phyloP scores from a whole-genome alignment of 2,329 filamentous ascomycete species.

The Aspergillus caelatus region DNA sequence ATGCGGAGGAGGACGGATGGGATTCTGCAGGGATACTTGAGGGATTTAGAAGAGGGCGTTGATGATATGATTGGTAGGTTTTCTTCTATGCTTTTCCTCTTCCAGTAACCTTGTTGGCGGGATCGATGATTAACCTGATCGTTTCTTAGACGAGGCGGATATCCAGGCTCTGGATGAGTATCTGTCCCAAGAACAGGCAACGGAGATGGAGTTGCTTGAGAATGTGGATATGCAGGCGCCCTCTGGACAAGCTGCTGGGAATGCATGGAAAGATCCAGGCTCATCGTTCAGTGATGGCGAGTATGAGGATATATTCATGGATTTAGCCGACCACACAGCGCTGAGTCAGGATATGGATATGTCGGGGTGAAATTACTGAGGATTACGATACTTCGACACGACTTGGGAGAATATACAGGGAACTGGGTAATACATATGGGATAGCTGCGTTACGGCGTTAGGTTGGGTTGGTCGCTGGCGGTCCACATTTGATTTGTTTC shows the following conservation, averaged over 20 bases:
- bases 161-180: constrained; percentile 38
- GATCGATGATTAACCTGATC: constrained; percentile 11
- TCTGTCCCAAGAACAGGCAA: constrained; percentile 36
- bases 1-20: constrained; percentile 39
- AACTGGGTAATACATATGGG: background rate
- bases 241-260: background rate
- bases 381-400: background rate
- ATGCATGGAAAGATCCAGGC: background rate
- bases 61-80: constrained; percentile 31
- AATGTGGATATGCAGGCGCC: constrained; percentile 3
- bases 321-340: constrained; percentile 53
- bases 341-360: constrained; percentile 43
- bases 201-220: constrained; percentile 35
- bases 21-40: constrained; percentile 18
- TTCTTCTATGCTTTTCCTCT: background rate
- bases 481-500: background rate
- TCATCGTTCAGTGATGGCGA: constrained; percentile 56
- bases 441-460: constrained; percentile 3
- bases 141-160: constrained; percentile 29
- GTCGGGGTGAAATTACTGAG: background rate
- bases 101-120: background rate
- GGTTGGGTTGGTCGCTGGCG: constrained; percentile 4
- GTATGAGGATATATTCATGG: constrained; percentile 66
- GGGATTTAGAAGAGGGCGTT: constrained; percentile 26
- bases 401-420: background rate